phyloP scores from a whole-genome alignment of 192 early-diverging fungal species.

The Dissophora ornata region DNA sequence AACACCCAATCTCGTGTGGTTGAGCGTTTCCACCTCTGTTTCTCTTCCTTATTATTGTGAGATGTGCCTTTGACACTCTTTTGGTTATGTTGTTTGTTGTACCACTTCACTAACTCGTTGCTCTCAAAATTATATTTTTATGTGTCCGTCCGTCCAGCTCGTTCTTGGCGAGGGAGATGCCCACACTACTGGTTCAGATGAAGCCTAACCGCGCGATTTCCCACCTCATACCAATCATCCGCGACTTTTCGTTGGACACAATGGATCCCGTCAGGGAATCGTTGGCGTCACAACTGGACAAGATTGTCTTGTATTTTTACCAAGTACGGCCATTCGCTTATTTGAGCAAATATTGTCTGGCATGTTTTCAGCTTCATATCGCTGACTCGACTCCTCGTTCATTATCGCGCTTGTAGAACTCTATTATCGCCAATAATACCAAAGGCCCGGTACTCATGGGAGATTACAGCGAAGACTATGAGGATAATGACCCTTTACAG shows the following conservation, averaged over 20 bases:
- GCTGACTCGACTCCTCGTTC: too few species aligned
- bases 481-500: constrained; percentile 4
- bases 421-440: constrained; percentile 27
- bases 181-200: constrained; percentile 25
- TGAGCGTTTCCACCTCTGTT: background rate
- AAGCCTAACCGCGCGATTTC: constrained; percentile 24
- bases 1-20: constrained; percentile 9
- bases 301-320: constrained; percentile 42
- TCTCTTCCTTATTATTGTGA: too few species aligned
- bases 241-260: constrained; percentile 33
- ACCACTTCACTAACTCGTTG: constrained; percentile 9
- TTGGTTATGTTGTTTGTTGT: background rate
- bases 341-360: too few species aligned
- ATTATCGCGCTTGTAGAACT: constrained; percentile 19
- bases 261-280: constrained; percentile 39
- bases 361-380: too few species aligned
- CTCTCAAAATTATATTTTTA: constrained; percentile 29
- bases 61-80: too few species aligned
- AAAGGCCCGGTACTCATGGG: constrained; percentile 2
- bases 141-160: constrained; percentile 1
- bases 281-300: constrained; percentile 41
- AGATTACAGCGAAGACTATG: constrained; percentile 4
- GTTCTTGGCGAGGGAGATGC: constrained; percentile 36
- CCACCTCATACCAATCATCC: constrained; percentile 32
- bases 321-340: too few species aligned